Evolutionary conservation across 2,329 filamentous ascomycete genomes (phyloP), one percentile per base, ranked within the genome.

Genomic region (Trichoderma asperellum): DNA sequence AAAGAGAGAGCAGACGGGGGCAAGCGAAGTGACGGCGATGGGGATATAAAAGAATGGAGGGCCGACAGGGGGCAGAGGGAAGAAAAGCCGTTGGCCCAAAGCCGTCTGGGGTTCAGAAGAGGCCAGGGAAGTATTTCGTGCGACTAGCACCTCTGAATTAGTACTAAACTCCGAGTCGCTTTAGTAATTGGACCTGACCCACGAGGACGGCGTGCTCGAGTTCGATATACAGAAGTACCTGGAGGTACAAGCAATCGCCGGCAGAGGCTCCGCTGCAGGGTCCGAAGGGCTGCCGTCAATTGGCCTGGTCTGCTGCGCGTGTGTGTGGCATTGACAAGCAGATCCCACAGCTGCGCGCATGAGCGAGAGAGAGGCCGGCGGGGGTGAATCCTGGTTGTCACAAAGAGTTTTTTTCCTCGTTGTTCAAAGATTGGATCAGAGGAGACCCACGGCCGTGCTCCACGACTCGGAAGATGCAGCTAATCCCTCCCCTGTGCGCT

Each of bases 61-160:
- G 59, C 27, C 35, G 35, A 32, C 52, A 70, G 57, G 64, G 64
- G 57, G 29, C 21, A 61, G 37, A 59, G 32, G n/a, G 37, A 34
- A 68, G 64, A 63, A 53, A 43, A 34, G 53, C 37, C 55, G 68
- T 52, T 32, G 55, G 68, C 29, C n/a, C 59, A 69, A 47, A 61
- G 43, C 47, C 58, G 43, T 69, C 68, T 69, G 61, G 61, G 68
- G 61, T 60, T 69, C 18, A 60, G 66, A 56, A 69, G 67, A 64
- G 49, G 57, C 43, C 56, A 60, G 61, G 61, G 59, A 37, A 60
- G 60, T 65, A 49, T 40, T 57, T 40, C 29, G 21, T 67, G 29
- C 52, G 37, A 37, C 40, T 58, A 55, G 61, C 49, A 63, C 27
- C 21, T 67, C 49, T 32, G 61, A 35, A 43, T 40, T 43, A 59